These are phyloP conservation scores for Schizophyllum amplum DNA, from an alignment of 1,284 basidiomycete species.

Conservation along the genomic window DNA sequence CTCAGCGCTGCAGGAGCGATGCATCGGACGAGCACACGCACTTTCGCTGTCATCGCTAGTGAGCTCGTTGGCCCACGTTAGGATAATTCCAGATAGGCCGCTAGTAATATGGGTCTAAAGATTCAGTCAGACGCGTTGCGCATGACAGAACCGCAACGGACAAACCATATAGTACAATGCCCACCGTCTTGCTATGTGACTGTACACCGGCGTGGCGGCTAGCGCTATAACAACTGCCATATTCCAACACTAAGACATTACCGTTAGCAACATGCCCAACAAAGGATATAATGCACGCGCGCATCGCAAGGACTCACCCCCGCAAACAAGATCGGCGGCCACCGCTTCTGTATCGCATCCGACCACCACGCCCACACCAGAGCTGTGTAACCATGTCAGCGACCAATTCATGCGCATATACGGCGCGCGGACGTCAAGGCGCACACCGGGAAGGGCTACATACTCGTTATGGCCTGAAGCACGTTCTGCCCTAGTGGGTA, in stretches of 20 bases:
- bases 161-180: conserved; percentile 31
- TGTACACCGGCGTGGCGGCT: conserved; percentile 27
- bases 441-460: no score
- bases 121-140: background rate
- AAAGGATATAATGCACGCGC: background rate
- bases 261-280: no score
- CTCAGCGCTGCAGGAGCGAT: no score
- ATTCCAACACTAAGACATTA: conserved; percentile 25
- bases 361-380: conserved; percentile 46
- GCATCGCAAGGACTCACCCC: conserved; percentile 20
- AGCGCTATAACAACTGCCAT: conserved; percentile 26
- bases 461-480: conserved; percentile 29
- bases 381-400: conserved; percentile 21
- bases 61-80: conserved; percentile 35
- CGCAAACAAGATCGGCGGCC: conserved; percentile 42
- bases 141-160: background rate
- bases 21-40: no score
- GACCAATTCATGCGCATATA: no score
- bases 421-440: background rate
- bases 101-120: conserved; percentile 16
- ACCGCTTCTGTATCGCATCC: conserved; percentile 49
- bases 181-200: conserved; percentile 28
- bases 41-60: conserved; percentile 31
- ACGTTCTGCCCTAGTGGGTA: conserved; percentile 37
- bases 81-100: conserved; percentile 30